Evolutionary conservation across 2,329 filamentous ascomycete genomes (phyloP).

Genomic region (Trichoderma koningii): DNA sequence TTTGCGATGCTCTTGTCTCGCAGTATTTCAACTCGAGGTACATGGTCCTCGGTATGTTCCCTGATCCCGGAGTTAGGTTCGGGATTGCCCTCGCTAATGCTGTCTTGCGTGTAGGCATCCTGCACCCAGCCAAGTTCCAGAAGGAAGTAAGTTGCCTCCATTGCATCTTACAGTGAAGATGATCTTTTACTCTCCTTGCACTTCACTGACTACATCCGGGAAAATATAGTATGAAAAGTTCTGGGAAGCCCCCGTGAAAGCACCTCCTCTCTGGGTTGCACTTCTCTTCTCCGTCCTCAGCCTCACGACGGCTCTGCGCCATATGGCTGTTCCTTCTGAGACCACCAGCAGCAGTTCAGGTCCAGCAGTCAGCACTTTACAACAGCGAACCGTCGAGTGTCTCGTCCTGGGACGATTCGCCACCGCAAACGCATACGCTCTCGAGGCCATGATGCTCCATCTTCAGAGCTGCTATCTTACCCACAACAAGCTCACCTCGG

Average conservation of each 20-base stretch:
- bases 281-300: constrained; percentile 8
- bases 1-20: constrained; percentile 2
- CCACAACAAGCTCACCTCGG: not conserved
- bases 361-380: not conserved
- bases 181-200: not conserved
- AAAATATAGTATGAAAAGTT: constrained; percentile 8
- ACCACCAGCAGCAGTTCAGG: not conserved
- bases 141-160: not conserved
- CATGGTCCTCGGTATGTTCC: constrained; percentile 3
- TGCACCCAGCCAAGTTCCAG: constrained; percentile 16
- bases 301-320: not conserved
- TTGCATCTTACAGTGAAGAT: no score
- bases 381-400: constrained; percentile 1
- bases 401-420: constrained; percentile 4
- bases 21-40: constrained; percentile 15
- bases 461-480: not conserved
- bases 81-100: not conserved
- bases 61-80: not conserved
- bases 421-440: constrained; percentile 3
- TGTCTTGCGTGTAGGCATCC: not conserved
- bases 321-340: not conserved
- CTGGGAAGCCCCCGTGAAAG: constrained; percentile 9
- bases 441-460: constrained; percentile 3
- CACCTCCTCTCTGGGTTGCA: constrained; percentile 9
- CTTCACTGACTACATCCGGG: not conserved